Conservation (phyloP, 2,329 filamentous ascomycete species). For the Hypoxylon sp. region DNA sequence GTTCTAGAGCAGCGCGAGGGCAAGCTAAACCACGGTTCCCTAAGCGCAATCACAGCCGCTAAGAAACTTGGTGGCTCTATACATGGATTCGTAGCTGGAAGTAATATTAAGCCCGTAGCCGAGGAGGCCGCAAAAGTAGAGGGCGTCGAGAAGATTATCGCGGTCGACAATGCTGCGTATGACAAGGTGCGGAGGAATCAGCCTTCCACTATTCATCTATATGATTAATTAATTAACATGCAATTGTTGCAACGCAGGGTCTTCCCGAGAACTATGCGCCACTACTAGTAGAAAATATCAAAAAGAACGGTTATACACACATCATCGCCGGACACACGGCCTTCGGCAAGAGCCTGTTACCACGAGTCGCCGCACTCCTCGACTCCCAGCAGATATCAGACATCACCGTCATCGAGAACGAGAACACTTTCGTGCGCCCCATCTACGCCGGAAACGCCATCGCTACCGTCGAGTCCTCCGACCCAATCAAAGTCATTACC, state of each 20-base stretch:
- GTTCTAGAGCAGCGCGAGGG: conserved; percentile 93
- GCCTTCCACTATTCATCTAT: too few relatives aligned
- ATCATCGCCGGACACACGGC: conserved; percentile 90
- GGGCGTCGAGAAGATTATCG: conserved; percentile 90
- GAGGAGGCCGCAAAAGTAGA: conserved; percentile 88
- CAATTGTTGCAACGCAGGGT: conserved; percentile 61
- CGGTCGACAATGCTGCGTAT: conserved; percentile 87
- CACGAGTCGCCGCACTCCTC: conserved; percentile 87
- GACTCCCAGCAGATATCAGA: conserved; percentile 95
- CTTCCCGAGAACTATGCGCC: conserved; percentile 95
- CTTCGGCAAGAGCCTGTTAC: conserved; percentile 95
- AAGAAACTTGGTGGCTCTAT: conserved; percentile 85
- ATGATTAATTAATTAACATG: neutral
- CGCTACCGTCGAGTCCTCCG: conserved; percentile 89
- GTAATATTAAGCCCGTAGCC: conserved; percentile 76
- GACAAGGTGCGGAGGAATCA: conserved; percentile 72
- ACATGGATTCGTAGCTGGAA: conserved; percentile 87
- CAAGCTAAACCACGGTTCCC: conserved; percentile 81
- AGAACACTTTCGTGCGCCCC: conserved; percentile 93
- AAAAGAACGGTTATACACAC: conserved; percentile 93
- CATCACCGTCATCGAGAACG: conserved; percentile 83
- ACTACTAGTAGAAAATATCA: conserved; percentile 93
- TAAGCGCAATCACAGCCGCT: conserved; percentile 86
- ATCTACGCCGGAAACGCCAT: conserved; percentile 99
- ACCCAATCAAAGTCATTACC: conserved; percentile 87